phyloP scores from a whole-genome alignment of 1,139 yeast genomes.

The Blastobotrys ciferrii region DNA sequence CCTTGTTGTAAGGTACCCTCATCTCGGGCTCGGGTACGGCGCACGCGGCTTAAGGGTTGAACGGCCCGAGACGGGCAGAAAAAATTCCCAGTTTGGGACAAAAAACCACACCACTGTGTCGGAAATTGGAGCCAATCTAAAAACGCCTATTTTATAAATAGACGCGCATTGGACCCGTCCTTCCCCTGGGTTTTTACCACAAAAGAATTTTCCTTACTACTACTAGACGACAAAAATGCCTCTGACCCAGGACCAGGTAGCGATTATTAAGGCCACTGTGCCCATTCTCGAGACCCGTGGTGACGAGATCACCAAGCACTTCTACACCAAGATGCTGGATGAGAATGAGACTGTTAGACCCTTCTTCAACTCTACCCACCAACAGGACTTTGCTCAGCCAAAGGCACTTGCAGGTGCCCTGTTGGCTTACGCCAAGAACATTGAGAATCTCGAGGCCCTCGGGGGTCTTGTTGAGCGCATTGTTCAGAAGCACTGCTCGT shows the following conservation, averaged over 20 bases:
- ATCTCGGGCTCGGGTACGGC: too few relatives aligned
- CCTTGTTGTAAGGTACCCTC: too few relatives aligned
- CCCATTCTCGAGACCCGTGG: constrained; percentile 61
- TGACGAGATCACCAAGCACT: constrained; percentile 50
- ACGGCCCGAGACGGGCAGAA: not conserved
- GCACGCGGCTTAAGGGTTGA: not conserved
- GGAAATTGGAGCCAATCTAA: not conserved
- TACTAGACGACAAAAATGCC: constrained; percentile 39
- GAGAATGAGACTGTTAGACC: constrained; percentile 55
- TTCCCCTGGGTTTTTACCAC: not conserved
- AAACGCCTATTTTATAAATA: not conserved
- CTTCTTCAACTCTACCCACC: constrained; percentile 61
- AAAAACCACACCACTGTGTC: not conserved
- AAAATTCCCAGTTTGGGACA: not conserved
- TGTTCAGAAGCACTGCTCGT: constrained; percentile 64
- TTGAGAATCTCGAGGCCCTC: constrained; percentile 57
- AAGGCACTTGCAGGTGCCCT: constrained; percentile 62
- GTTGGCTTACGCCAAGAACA: constrained; percentile 60
- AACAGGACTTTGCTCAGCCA: constrained; percentile 57
- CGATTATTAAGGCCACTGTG: constrained; percentile 58
- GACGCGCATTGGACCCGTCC: not conserved
- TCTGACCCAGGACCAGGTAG: constrained; percentile 71
- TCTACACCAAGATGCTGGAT: constrained; percentile 55
- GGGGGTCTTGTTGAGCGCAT: constrained; percentile 57
- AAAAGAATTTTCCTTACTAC: not conserved